Conservation (phyloP, 345 rosid species). For the Viola odorata region DNA sequence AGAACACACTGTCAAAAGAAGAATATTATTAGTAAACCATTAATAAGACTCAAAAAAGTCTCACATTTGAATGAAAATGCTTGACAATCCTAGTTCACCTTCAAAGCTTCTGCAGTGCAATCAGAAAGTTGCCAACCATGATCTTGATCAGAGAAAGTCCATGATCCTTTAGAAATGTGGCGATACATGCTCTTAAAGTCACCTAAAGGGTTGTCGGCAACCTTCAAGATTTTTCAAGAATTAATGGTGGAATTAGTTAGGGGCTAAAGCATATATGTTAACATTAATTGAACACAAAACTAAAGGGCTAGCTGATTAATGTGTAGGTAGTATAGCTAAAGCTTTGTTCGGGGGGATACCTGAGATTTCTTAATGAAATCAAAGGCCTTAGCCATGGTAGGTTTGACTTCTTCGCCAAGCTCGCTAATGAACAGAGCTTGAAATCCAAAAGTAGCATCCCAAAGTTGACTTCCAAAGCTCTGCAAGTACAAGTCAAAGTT, state of each 20-base stretch:
- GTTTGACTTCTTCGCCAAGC: slow-evolving; percentile 28
- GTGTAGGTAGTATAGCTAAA: no score
- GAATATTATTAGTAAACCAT: not conserved
- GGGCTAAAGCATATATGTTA: no score
- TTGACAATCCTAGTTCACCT: not conserved
- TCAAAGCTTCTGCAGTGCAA: not conserved
- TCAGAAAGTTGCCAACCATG: not conserved
- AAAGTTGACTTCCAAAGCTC: slow-evolving; percentile 58
- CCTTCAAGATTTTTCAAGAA: slow-evolving; percentile 11
- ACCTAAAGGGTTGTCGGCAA: slow-evolving; percentile 38
- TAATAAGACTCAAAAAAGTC: not conserved
- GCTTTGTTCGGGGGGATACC: slow-evolving; percentile 18
- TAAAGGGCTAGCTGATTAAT: no score
- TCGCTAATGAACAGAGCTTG: slow-evolving; percentile 43
- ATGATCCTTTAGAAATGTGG: slow-evolving; percentile 44
- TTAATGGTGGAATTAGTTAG: no score
- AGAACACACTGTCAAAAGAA: slow-evolving; percentile 10
- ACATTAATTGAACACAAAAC: no score
- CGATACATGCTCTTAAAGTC: slow-evolving; percentile 33
- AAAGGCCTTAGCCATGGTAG: slow-evolving; percentile 27
- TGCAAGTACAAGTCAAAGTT: not conserved
- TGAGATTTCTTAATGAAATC: slow-evolving; percentile 46
- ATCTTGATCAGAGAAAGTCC: slow-evolving; percentile 48
- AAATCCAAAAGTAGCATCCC: slow-evolving; percentile 47
- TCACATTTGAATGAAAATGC: not conserved